These are phyloP conservation scores for Primulina tabacum DNA, from an alignment of 257 asterid species.

Conservation along the genomic window DNA sequence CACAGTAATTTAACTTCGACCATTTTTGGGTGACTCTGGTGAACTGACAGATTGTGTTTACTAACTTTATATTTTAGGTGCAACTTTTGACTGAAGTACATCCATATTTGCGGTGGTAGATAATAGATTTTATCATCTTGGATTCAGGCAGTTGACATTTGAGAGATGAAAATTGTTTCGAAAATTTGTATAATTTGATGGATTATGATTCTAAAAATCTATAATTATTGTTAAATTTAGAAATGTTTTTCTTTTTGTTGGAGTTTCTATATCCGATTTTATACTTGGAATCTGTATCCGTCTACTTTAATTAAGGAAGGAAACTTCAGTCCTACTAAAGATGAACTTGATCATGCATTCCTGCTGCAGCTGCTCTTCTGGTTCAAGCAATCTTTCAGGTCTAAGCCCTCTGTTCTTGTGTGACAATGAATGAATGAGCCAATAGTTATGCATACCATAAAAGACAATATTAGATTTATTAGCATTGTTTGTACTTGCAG, in stretches of 20 bases:
- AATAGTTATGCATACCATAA: slow-evolving; percentile 13
- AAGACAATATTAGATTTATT: slow-evolving; percentile 14
- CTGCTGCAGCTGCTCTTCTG: slow-evolving; percentile 92
- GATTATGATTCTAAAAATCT: neutral
- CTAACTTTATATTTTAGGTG: neutral
- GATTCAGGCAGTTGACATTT: neutral
- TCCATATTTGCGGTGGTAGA: slow-evolving; percentile 1
- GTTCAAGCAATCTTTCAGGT: slow-evolving; percentile 99
- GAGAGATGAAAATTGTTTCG: neutral
- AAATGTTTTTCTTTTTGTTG: slow-evolving; percentile 14
- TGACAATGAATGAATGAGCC: slow-evolving; percentile 17
- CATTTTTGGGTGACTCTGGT: neutral
- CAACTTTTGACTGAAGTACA: neutral
- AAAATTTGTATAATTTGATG: neutral
- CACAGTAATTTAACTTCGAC: neutral
- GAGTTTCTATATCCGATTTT: slow-evolving; percentile 13
- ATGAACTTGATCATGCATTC: slow-evolving; percentile 78
- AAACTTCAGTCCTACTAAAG: slow-evolving; percentile 63
- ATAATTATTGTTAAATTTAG: slow-evolving; percentile 19
- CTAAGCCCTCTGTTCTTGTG: slow-evolving; percentile 17
- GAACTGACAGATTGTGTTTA: neutral
- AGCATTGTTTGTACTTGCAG: slow-evolving; percentile 14
- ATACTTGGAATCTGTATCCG: slow-evolving; percentile 24
- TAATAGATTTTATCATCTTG: slow-evolving; percentile 1
- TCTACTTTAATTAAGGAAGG: slow-evolving; percentile 63